A percentile compares a stretch with the other conserved stretches of the same genome.
These are phyloP conservation scores for Hyphopichia fennica DNA, from an alignment of 1,139 yeast species.

Conservation along the genomic window DNA sequence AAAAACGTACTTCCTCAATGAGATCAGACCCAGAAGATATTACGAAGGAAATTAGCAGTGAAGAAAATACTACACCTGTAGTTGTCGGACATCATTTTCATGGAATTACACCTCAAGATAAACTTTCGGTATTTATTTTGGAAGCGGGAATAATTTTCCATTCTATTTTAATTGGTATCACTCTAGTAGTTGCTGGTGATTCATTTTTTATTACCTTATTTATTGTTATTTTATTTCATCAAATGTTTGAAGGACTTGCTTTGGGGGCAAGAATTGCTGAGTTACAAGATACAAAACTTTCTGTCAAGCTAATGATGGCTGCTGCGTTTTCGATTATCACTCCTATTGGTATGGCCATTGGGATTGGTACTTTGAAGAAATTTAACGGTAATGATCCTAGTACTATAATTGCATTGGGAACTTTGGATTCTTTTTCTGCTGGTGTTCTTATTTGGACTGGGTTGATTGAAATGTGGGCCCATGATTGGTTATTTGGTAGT, in stretches of 20 bases:
- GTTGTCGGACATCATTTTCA: conserved; percentile 2
- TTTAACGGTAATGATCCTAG: conserved; percentile 31
- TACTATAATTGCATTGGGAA: conserved; percentile 32
- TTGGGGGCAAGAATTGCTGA: conserved; percentile 18
- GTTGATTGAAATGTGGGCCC: conserved; percentile 32
- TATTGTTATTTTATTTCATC: conserved; percentile 20
- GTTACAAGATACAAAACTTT: conserved; percentile 5
- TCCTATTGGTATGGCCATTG: conserved; percentile 30
- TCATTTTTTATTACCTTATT: conserved; percentile 20
- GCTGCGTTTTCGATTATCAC: conserved; percentile 18
- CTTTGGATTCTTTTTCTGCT: conserved; percentile 35
- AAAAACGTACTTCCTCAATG: background rate
- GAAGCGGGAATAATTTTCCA: conserved; percentile 29
- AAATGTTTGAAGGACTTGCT: conserved; percentile 18
- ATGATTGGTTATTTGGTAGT: conserved; percentile 33
- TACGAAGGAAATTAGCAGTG: conserved; percentile 3
- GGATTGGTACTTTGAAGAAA: conserved; percentile 23
- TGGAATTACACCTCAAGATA: conserved; percentile 11
- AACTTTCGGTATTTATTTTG: conserved; percentile 15
- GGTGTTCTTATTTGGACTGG: conserved; percentile 38
- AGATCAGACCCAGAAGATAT: conserved; percentile 7
- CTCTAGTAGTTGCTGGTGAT: conserved; percentile 27
- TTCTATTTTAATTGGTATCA: conserved; percentile 24
- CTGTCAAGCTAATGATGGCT: conserved; percentile 17
- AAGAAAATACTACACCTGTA: conserved; percentile 1